Conservation (phyloP, 345 rosid species). For the Salix purpurea region DNA sequence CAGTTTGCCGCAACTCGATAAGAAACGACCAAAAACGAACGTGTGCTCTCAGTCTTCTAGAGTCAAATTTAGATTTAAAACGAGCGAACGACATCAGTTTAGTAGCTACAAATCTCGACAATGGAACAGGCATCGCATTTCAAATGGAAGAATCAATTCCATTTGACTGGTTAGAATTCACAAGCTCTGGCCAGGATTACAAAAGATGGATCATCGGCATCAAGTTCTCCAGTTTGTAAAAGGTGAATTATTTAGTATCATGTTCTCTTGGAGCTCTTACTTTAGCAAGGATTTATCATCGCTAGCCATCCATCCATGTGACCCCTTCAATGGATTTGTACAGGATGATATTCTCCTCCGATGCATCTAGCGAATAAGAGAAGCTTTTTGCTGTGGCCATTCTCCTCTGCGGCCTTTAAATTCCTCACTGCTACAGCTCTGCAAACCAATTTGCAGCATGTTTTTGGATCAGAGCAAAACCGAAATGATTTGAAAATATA, state of each 20-base stretch:
- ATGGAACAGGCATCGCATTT: neutral
- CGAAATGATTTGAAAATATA: no score
- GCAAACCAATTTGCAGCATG: neutral
- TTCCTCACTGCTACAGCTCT: neutral
- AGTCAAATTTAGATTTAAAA: no score
- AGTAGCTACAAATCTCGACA: neutral
- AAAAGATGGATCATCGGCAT: neutral
- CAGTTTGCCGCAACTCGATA: conserved; percentile 8
- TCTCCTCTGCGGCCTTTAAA: neutral
- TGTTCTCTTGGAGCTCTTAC: neutral
- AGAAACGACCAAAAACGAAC: neutral
- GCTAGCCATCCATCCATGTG: neutral
- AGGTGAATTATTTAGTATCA: neutral
- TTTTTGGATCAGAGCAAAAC: neutral
- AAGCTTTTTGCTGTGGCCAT: neutral
- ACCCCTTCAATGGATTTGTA: neutral
- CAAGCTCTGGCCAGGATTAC: neutral
- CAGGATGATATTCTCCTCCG: neutral
- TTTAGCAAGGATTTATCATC: neutral
- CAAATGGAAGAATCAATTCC: conserved; percentile 12
- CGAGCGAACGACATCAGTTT: no score
- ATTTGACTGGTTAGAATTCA: neutral
- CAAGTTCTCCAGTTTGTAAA: neutral
- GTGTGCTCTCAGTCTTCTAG: neutral
- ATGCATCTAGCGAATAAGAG: neutral